Evolutionary conservation across 768 basidiomycete species (phyloP), one percentile per base, ranked within the genome.

Genomic region (Mycena epipterygia): DNA sequence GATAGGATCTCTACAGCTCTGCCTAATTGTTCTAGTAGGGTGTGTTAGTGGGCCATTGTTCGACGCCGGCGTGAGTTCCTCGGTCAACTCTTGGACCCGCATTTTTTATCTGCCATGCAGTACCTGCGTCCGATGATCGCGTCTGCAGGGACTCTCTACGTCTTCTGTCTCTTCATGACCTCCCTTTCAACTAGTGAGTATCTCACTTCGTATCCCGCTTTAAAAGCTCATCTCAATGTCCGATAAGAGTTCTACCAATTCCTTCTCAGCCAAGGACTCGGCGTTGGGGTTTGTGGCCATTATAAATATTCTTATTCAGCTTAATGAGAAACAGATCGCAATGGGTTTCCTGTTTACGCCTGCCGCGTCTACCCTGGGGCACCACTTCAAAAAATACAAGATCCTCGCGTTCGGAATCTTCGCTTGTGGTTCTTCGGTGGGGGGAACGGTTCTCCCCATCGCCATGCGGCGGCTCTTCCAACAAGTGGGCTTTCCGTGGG

Each of bases 221-320:
- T 44, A 64, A 39, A 8, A 39, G 37, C 37, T 16, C 37, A 73
- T 53, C 68, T 49, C n/a, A 33, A 64, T 14, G n/a, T 9, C 58
- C 71, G 64, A 37, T 63, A 53, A 64, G 72, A 73, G 67, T 81
- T 78, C 64, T 81, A 79, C 72, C 80, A 81, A 37, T 80, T 80
- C 58, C 56, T 81, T 25, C 76, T 81, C 8, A 72, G 71, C 32
- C 81, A 81, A 64, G 81, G 81, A 2, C 49, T 81, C 2, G 76
- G 77, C 14, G 69, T 80, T 23, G 81, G 81, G 2, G 78, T 78
- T 16, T 62, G 78, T 64, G 5, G 6, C 30, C 21, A 0, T 37
- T 57, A 11, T 29, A 1, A 23, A 23, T 60, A 21, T 37, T 29
- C 14, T 8, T 14, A 19, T 57, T 42, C 25, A 2, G 37, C 16